Evolutionary conservation across 305 asterid genomes (phyloP).

Genomic region (Lippia alba): DNA sequence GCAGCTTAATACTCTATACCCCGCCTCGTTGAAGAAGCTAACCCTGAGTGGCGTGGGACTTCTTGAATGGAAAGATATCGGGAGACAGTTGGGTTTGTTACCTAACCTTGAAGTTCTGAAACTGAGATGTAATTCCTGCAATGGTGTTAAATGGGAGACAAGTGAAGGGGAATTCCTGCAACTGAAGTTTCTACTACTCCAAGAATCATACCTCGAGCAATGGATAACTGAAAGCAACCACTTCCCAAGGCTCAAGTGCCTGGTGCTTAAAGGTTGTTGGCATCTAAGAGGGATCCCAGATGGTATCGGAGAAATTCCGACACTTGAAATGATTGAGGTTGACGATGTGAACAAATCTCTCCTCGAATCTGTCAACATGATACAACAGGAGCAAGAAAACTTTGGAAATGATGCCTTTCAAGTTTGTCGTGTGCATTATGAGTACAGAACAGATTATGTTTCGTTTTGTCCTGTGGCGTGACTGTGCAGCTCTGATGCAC

Average conservation of each 20-base stretch:
- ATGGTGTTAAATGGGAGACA: conserved; percentile 27
- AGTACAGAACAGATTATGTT: no score
- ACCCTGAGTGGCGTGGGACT: neutral
- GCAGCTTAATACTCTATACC: neutral
- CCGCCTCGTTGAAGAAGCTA: conserved; percentile 7
- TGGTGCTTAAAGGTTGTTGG: neutral
- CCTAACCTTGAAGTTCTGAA: conserved; percentile 27
- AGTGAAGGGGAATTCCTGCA: conserved; percentile 28
- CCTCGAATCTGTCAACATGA: conserved; percentile 1
- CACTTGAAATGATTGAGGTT: conserved; percentile 28
- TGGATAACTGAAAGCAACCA: conserved; percentile 11
- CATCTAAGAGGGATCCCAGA: conserved; percentile 4
- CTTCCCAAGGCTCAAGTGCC: conserved; percentile 24
- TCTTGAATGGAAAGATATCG: conserved; percentile 6
- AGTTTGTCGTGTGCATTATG: neutral
- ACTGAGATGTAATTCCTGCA: neutral
- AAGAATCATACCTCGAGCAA: neutral
- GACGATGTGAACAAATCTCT: neutral
- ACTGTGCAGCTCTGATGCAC: no score
- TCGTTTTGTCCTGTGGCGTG: no score
- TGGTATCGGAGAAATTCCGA: conserved; percentile 23
- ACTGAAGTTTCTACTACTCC: conserved; percentile 24
- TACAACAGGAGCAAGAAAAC: conserved; percentile 11
- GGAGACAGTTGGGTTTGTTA: conserved; percentile 20
- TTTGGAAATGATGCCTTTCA: neutral